Evolutionary conservation across 208 protist genomes (phyloP).

Genomic region (Acanthamoeba triangularis): DNA sequence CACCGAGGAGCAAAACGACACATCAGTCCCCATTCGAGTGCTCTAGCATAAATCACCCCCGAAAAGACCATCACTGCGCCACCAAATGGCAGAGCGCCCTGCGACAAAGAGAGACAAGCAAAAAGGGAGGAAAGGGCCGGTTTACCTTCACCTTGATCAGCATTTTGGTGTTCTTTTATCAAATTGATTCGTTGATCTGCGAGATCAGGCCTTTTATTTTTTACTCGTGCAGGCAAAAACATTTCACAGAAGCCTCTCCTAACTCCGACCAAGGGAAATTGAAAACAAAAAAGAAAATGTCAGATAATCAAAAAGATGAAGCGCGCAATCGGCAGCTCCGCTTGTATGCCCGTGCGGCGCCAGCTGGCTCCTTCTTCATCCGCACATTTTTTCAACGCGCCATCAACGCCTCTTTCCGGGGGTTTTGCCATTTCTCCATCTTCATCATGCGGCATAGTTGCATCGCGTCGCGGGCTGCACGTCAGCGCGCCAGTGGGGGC

Average conservation of each 20-base stretch:
- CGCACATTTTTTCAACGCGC: no score
- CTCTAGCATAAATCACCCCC: no score
- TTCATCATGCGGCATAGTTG: background rate
- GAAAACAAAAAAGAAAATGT: background rate
- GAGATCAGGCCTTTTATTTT: background rate
- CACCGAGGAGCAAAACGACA: background rate
- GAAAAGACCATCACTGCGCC: constrained; percentile 27
- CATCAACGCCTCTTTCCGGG: background rate
- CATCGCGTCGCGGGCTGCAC: background rate
- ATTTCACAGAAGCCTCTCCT: background rate
- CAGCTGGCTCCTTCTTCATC: no score
- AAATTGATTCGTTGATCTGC: background rate
- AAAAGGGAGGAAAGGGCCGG: background rate
- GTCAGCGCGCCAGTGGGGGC: background rate
- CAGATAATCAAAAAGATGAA: background rate
- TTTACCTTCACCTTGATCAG: constrained; percentile 58
- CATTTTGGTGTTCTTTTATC: background rate
- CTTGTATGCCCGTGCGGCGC: no score
- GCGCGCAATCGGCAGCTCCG: background rate
- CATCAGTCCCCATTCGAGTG: no score
- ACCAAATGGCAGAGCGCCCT: background rate
- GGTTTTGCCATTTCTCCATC: background rate
- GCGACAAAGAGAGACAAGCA: background rate
- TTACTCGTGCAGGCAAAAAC: background rate
- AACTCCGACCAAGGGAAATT: background rate